phyloP scores from a whole-genome alignment of 306 rosid genomes.

The Adenanthera pavonina region DNA sequence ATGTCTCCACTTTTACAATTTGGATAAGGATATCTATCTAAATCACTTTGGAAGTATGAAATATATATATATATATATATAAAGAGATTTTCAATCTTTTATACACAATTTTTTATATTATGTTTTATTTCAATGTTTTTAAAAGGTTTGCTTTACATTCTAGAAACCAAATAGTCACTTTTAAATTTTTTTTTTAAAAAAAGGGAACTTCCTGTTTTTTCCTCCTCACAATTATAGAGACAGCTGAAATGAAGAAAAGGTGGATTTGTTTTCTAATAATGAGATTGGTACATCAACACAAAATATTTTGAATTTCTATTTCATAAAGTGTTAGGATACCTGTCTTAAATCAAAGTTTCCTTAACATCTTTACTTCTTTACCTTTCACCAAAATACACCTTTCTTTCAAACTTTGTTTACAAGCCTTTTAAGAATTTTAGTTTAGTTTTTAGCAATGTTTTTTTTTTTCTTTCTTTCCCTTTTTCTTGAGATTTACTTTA shows the following conservation, averaged over 20 bases:
- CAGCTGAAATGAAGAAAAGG: not conserved
- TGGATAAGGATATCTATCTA: not conserved
- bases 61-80: too few species aligned
- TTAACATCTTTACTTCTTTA: not conserved
- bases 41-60: not conserved
- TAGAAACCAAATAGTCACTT: too few species aligned
- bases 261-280: not conserved
- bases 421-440: not conserved
- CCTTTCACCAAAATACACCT: not conserved
- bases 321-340: not conserved
- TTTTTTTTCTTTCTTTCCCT: not conserved
- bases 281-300: not conserved
- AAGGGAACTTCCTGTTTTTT: too few species aligned
- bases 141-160: too few species aligned
- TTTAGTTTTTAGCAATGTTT: not conserved
- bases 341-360: not conserved
- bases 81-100: too few species aligned
- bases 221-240: not conserved
- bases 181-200: too few species aligned
- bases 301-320: not conserved
- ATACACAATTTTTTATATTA: too few species aligned
- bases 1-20: not conserved
- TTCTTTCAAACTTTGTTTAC: not conserved
- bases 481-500: not conserved
- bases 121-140: too few species aligned